Conservation (phyloP, 495 filamentous ascomycete species). For the Penicillium psychrofluorescens region DNA sequence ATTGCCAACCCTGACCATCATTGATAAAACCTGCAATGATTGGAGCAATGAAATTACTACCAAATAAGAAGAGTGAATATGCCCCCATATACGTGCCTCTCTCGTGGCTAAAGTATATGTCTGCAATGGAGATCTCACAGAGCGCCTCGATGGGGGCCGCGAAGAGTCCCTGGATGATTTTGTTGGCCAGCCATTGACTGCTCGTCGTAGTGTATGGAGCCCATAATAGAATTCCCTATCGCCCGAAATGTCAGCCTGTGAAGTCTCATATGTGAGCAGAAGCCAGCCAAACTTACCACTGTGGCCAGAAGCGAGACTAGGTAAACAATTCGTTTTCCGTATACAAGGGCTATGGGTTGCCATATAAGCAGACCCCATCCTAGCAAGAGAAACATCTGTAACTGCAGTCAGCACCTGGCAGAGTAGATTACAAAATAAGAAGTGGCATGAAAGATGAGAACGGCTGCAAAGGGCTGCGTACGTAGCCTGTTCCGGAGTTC, state of each 20-base stretch:
- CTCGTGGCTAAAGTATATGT: slow-evolving; percentile 48
- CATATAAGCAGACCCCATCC: slow-evolving; percentile 27
- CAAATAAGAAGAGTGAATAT: slow-evolving; percentile 41
- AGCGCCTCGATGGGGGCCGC: slow-evolving; percentile 44
- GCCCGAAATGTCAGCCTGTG: too few species aligned
- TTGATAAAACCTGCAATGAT: slow-evolving; percentile 46
- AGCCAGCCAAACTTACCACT: slow-evolving; percentile 18
- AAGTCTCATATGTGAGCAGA: too few species aligned
- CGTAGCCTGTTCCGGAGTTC: slow-evolving; percentile 17
- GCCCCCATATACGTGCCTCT: slow-evolving; percentile 43
- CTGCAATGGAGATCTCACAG: slow-evolving; percentile 41
- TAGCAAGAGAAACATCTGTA: slow-evolving; percentile 24
- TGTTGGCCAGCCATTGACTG: slow-evolving; percentile 43
- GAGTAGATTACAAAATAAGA: too few species aligned
- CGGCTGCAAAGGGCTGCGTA: too few species aligned
- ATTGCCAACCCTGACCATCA: slow-evolving; percentile 36
- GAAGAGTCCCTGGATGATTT: slow-evolving; percentile 45
- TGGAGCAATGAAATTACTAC: slow-evolving; percentile 44
- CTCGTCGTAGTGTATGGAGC: slow-evolving; percentile 34
- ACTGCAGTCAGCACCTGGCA: too few species aligned
- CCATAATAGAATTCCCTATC: slow-evolving; percentile 18
- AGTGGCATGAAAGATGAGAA: too few species aligned
- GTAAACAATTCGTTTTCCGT: slow-evolving; percentile 24
- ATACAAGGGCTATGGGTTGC: slow-evolving; percentile 24
- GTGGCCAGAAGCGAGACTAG: slow-evolving; percentile 20